Percentiles rank a stretch among this genome's conserved stretches.
phyloP scores from a whole-genome alignment of 345 rosid species.

The Citrus unshiu region DNA sequence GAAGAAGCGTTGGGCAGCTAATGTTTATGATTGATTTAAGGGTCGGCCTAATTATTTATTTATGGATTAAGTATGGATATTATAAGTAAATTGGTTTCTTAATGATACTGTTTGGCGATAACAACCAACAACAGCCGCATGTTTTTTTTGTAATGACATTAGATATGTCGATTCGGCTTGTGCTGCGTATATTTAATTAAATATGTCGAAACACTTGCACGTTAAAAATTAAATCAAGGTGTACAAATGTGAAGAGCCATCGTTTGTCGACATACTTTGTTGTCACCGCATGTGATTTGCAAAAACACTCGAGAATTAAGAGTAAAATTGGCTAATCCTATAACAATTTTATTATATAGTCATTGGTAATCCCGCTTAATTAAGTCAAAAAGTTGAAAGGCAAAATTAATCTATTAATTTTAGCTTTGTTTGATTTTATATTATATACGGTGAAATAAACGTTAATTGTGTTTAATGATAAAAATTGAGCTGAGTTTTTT shows the following conservation, averaged over 20 bases:
- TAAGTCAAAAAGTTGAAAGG: no score
- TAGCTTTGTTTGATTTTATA: no score
- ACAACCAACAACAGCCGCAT: background rate
- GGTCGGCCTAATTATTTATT: slow-evolving; percentile 19
- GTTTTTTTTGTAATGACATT: background rate
- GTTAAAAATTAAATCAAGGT: background rate
- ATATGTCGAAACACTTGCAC: background rate
- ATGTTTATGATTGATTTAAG: background rate
- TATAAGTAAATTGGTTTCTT: background rate
- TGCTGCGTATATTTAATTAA: background rate
- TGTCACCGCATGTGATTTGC: background rate
- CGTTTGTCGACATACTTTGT: background rate
- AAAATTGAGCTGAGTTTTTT: no score
- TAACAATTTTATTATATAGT: no score
- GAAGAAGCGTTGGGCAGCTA: background rate
- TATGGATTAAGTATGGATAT: background rate
- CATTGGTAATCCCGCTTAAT: no score
- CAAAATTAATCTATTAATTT: no score
- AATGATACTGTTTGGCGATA: background rate
- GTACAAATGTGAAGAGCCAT: background rate
- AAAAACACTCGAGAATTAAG: no score
- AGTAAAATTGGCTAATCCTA: no score
- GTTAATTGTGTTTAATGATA: no score
- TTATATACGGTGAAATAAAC: no score
- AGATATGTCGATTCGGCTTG: background rate